A percentile compares a stretch with the other conserved stretches of the same genome.
Conservation (phyloP, 2,329 filamentous ascomycete genomes). For the Aspergillus arachidicola region DNA sequence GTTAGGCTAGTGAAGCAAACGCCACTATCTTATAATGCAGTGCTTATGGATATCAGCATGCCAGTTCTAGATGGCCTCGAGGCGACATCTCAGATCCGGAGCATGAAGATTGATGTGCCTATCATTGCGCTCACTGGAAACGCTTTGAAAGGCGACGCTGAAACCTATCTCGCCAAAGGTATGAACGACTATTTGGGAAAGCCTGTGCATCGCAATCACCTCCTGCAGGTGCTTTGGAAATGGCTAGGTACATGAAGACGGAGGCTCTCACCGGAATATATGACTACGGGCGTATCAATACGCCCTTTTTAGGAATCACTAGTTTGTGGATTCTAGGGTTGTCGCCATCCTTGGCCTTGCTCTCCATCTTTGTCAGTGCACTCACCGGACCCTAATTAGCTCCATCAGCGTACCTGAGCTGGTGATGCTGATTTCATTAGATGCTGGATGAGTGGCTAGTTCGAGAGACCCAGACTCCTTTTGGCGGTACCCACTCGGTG, state of each 20-base stretch:
- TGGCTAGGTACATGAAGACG: constrained; percentile 31
- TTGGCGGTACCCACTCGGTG: neutral
- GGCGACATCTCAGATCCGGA: constrained; percentile 48
- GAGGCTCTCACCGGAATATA: neutral
- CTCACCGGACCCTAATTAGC: neutral
- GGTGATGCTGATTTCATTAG: neutral
- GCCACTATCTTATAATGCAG: constrained; percentile 45
- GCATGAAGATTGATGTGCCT: constrained; percentile 43
- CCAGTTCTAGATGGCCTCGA: constrained; percentile 50
- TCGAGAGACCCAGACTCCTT: neutral
- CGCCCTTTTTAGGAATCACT: neutral
- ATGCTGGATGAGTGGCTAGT: neutral
- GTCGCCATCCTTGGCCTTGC: neutral
- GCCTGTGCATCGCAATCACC: constrained; percentile 53
- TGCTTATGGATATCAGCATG: constrained; percentile 54
- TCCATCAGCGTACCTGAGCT: neutral
- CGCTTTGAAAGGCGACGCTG: constrained; percentile 58
- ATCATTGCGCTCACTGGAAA: constrained; percentile 61
- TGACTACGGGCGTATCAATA: neutral
- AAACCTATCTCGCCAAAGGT: constrained; percentile 56
- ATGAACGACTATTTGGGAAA: constrained; percentile 62
- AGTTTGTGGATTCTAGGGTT: neutral
- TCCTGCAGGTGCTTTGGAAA: constrained; percentile 48
- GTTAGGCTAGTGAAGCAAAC: constrained; percentile 46
- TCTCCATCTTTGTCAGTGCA: neutral